Percentiles rank a stretch among this genome's conserved stretches.
Conservation (phyloP, 495 filamentous ascomycete species). For the Aspergillus saccharolyticus region DNA sequence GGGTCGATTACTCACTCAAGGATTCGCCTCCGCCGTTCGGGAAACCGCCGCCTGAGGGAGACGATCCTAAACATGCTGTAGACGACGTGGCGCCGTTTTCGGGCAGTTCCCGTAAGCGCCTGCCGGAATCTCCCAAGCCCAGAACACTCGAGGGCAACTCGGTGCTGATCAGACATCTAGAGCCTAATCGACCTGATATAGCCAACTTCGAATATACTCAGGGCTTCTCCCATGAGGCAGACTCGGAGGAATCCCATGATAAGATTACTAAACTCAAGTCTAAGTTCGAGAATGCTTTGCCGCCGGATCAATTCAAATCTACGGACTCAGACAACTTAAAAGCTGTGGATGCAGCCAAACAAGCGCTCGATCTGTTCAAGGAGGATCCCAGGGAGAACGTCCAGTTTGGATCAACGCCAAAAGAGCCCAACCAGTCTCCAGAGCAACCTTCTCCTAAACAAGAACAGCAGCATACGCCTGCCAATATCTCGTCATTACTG, state of each 20-base stretch:
- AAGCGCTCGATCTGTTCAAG: background rate
- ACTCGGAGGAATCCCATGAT: background rate
- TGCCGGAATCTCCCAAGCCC: constrained; percentile 26
- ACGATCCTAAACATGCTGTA: constrained; percentile 12
- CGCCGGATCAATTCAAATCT: background rate
- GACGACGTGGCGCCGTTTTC: constrained; percentile 24
- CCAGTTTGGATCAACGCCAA: background rate
- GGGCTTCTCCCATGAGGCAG: background rate
- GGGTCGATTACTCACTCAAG: constrained; percentile 22
- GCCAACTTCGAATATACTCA: constrained; percentile 22
- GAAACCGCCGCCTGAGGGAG: constrained; percentile 11
- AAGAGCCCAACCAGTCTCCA: background rate
- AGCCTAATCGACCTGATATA: constrained; percentile 42
- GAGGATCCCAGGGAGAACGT: background rate
- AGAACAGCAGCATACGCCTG: constrained; percentile 1
- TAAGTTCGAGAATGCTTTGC: background rate
- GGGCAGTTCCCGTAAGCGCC: constrained; percentile 35
- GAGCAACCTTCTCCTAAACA: background rate
- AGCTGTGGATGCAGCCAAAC: background rate
- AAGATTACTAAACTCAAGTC: background rate
- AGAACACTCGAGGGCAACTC: constrained; percentile 36
- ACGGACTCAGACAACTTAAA: background rate
- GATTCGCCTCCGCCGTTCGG: constrained; percentile 28
- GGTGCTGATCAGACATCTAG: constrained; percentile 46
- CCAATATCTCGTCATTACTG: constrained; percentile 4